A percentile compares a stretch with the other conserved stretches of the same genome.
Evolutionary conservation across 257 asterid genomes (phyloP).

Genomic region (Plectranthus barbatus): DNA sequence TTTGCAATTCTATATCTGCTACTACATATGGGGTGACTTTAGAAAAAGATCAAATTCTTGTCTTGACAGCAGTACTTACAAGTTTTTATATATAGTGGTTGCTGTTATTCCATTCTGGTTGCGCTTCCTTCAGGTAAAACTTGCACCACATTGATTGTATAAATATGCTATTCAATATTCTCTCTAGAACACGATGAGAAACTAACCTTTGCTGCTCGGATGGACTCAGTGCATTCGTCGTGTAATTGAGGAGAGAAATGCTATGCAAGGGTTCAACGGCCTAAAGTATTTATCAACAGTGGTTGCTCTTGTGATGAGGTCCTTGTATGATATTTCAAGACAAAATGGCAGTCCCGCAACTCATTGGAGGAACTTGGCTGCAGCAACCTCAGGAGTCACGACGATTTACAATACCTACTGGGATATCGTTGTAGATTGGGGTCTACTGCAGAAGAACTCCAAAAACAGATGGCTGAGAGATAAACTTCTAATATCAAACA

Average conservation of each 20-base stretch:
- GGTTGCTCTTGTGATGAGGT: conserved; percentile 51
- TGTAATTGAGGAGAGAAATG: conserved; percentile 38
- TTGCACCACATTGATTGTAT: not conserved
- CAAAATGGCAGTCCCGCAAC: conserved; percentile 5
- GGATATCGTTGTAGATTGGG: conserved; percentile 82
- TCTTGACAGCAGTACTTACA: conserved; percentile 15
- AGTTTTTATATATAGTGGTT: conserved; percentile 26
- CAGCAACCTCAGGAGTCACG: conserved; percentile 47
- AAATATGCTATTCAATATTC: not conserved
- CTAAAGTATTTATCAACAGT: conserved; percentile 61
- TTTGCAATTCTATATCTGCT: conserved; percentile 54
- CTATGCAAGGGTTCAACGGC: conserved; percentile 38
- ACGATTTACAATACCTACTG: conserved; percentile 57
- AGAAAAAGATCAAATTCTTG: conserved; percentile 40
- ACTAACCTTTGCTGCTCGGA: not conserved
- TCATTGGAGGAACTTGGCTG: conserved; percentile 41
- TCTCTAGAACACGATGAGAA: not conserved
- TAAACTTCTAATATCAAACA: conserved; percentile 51
- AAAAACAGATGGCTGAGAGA: conserved; percentile 74
- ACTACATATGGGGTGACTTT: conserved; percentile 70
- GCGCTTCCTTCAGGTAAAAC: conserved; percentile 56
- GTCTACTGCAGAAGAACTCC: conserved; percentile 44
- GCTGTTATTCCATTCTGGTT: conserved; percentile 59
- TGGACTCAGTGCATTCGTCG: conserved; percentile 59
- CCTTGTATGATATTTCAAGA: conserved; percentile 24